A percentile compares a stretch with the other conserved stretches of the same genome.
Evolutionary conservation across 2,329 filamentous ascomycete species (phyloP).

Genomic region (Ceratocystis ficicola): DNA sequence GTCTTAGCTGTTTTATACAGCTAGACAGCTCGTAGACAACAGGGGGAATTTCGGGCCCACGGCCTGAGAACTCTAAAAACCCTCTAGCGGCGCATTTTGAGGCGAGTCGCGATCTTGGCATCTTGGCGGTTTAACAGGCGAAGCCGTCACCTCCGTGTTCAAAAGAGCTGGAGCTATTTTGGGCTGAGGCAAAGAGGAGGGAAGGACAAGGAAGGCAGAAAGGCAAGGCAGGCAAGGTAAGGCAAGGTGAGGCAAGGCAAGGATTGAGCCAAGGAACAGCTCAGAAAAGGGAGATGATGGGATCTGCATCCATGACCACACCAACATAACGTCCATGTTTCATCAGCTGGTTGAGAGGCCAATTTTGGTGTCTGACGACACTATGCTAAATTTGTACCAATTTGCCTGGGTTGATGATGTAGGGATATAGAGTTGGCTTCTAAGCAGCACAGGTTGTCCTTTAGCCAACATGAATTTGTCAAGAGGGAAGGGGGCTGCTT

Average conservation of each 20-base stretch:
- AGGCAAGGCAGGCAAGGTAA: too few relatives aligned
- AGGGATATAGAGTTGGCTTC: background rate
- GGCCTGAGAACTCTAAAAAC: background rate
- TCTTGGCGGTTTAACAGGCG: background rate
- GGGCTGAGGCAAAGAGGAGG: background rate
- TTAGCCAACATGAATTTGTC: background rate
- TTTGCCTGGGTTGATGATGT: background rate
- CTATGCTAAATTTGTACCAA: too few relatives aligned
- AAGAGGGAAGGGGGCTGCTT: background rate
- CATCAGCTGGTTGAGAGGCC: too few relatives aligned
- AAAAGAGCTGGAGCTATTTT: background rate
- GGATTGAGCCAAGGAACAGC: too few relatives aligned
- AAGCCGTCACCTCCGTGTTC: background rate
- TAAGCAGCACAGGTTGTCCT: accelerated
- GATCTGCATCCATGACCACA: too few relatives aligned
- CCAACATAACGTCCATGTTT: too few relatives aligned
- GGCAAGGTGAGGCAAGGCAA: too few relatives aligned
- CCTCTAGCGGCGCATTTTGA: background rate
- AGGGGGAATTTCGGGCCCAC: background rate
- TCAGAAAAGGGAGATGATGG: too few relatives aligned
- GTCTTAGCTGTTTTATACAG: background rate
- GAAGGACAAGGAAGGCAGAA: background rate
- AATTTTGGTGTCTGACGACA: too few relatives aligned
- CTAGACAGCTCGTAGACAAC: background rate
- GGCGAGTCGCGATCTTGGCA: conserved; percentile 1